phyloP scores from a whole-genome alignment of 2,329 filamentous ascomycete species.

The Penicillium sp. region DNA sequence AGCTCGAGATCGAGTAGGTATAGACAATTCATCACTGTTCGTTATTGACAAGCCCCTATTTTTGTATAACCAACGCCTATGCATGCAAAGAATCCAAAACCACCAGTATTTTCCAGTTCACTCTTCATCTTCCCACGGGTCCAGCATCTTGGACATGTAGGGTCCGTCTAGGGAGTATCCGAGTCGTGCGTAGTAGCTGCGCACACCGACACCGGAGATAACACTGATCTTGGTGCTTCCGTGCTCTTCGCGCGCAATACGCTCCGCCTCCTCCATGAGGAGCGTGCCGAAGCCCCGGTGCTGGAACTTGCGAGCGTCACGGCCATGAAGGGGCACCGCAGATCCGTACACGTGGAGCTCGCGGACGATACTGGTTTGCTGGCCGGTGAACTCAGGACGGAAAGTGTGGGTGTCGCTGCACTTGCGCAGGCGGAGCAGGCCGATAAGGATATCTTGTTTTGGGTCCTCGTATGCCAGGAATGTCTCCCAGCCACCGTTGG shows the following conservation, averaged over 20 bases:
- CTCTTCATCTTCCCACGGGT: slow-evolving; percentile 39
- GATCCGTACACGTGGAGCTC: slow-evolving; percentile 96
- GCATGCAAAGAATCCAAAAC: slow-evolving; percentile 12
- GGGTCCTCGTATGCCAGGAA: slow-evolving; percentile 97
- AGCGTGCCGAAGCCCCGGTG: slow-evolving; percentile 96
- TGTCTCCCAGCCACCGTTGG: slow-evolving; percentile 97
- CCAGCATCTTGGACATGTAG: slow-evolving; percentile 59
- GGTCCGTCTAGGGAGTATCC: slow-evolving; percentile 92
- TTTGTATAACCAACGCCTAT: slow-evolving; percentile 23
- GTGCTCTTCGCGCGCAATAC: slow-evolving; percentile 91
- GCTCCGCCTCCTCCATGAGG: slow-evolving; percentile 95
- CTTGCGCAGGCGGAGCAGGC: slow-evolving; percentile 79
- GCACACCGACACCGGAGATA: slow-evolving; percentile 94
- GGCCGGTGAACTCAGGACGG: slow-evolving; percentile 75
- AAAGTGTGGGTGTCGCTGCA: slow-evolving; percentile 91
- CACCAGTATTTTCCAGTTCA: slow-evolving; percentile 3
- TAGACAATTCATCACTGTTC: slow-evolving; percentile 26
- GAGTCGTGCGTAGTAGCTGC: slow-evolving; percentile 89
- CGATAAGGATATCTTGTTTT: slow-evolving; percentile 96
- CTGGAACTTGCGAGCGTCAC: slow-evolving; percentile 95
- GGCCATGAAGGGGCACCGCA: slow-evolving; percentile 92
- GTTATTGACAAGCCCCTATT: slow-evolving; percentile 17
- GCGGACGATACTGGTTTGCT: slow-evolving; percentile 85
- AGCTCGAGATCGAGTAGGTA: slow-evolving; percentile 13
- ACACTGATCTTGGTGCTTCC: slow-evolving; percentile 91